These are phyloP conservation scores for Chenopodium berlandieri DNA, from an alignment of 148 eudicot genomes.

Conservation along the genomic window DNA sequence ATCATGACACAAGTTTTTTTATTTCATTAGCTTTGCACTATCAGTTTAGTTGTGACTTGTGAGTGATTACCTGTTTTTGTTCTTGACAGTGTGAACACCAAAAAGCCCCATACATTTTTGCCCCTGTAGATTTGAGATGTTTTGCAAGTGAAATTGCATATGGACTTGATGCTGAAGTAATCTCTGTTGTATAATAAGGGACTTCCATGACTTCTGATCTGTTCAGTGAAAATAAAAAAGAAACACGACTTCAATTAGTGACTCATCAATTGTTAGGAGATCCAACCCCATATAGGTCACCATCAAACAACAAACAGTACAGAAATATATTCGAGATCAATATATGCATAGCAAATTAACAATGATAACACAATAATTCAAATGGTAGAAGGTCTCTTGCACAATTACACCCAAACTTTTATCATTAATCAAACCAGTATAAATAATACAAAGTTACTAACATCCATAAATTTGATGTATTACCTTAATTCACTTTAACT, in stretches of 20 bases:
- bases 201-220: slow-evolving; percentile 59
- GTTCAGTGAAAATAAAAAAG: slow-evolving; percentile 25
- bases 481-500: too few relatives aligned
- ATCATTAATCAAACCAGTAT: too few relatives aligned
- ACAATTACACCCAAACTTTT: too few relatives aligned
- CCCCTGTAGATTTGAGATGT: slow-evolving; percentile 83
- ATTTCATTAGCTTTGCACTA: not conserved
- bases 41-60: not conserved
- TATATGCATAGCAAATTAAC: not conserved
- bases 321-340: too few relatives aligned
- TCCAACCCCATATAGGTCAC: not conserved
- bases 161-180: slow-evolving; percentile 68
- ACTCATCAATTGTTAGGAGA: not conserved
- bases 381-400: too few relatives aligned
- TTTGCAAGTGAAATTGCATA: slow-evolving; percentile 68
- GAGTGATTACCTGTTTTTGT: slow-evolving; percentile 67
- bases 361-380: not conserved
- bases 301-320: not conserved
- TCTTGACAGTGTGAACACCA: slow-evolving; percentile 96
- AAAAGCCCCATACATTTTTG: slow-evolving; percentile 96
- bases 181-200: slow-evolving; percentile 53
- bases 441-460: too few relatives aligned
- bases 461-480: too few relatives aligned
- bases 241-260: slow-evolving; percentile 3
- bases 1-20: not conserved